These are phyloP conservation scores for Trametes polyzona DNA, from an alignment of 1,284 basidiomycete genomes.

Conservation along the genomic window DNA sequence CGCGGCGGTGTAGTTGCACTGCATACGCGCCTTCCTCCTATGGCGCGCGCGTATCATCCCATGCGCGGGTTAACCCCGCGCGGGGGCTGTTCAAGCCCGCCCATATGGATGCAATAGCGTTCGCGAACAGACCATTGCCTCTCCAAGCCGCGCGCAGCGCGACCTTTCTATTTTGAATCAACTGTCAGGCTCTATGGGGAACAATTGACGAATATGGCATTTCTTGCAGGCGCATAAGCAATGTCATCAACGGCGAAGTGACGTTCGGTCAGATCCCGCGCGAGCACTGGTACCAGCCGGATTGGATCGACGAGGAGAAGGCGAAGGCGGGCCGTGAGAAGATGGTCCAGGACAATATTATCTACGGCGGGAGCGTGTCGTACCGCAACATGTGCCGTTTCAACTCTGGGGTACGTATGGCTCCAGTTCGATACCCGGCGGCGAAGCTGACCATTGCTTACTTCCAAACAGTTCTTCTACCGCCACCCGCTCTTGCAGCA, in stretches of 20 bases:
- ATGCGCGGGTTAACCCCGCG: too few species aligned
- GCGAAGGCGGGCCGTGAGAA: slow-evolving; percentile 70
- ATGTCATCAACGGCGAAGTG: slow-evolving; percentile 7
- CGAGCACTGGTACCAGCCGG: slow-evolving; percentile 87
- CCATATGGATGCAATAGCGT: too few species aligned
- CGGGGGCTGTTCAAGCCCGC: too few species aligned
- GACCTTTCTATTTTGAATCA: neutral
- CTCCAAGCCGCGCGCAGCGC: too few species aligned
- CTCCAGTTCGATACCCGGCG: neutral
- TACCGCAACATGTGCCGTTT: slow-evolving; percentile 64
- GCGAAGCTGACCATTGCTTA: slow-evolving; percentile 27
- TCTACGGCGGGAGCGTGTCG: slow-evolving; percentile 74
- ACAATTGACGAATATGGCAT: neutral
- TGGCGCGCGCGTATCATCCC: neutral
- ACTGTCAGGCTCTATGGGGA: too few species aligned
- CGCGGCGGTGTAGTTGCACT: too few species aligned
- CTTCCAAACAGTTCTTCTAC: slow-evolving; percentile 53
- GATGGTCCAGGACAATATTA: slow-evolving; percentile 80
- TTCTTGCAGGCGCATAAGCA: neutral
- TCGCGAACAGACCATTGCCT: too few species aligned
- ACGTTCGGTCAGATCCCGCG: slow-evolving; percentile 36
- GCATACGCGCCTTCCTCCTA: neutral
- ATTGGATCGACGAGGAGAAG: slow-evolving; percentile 80
- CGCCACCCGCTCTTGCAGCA: slow-evolving; percentile 55
- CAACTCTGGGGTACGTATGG: slow-evolving; percentile 54